Conservation (phyloP, 495 filamentous ascomycete species). For the Alectoria sarmentosa region DNA sequence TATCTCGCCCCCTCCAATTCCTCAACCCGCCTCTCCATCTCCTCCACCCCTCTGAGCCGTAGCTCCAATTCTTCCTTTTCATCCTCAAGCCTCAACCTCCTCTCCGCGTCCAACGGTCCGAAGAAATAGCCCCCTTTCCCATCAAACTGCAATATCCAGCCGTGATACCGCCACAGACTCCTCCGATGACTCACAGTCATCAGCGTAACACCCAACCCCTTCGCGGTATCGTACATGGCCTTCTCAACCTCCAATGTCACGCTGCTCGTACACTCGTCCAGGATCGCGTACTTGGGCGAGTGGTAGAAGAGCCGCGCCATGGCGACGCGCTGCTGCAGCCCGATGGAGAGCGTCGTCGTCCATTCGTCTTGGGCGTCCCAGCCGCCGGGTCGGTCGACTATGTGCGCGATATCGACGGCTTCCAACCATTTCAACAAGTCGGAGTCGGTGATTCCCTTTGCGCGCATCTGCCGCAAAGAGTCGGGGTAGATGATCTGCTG, state of each 20-base stretch:
- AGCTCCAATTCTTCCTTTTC: slow-evolving; percentile 16
- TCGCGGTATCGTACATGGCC: slow-evolving; percentile 95
- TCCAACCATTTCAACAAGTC: slow-evolving; percentile 72
- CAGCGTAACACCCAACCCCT: slow-evolving; percentile 80
- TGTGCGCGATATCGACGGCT: slow-evolving; percentile 70
- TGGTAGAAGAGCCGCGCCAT: slow-evolving; percentile 98
- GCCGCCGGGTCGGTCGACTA: slow-evolving; percentile 75
- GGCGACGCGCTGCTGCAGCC: slow-evolving; percentile 92
- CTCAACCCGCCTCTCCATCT: slow-evolving; percentile 18
- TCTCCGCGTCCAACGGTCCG: slow-evolving; percentile 83
- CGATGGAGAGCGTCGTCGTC: slow-evolving; percentile 83
- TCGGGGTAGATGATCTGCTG: slow-evolving; percentile 98
- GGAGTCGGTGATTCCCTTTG: slow-evolving; percentile 73
- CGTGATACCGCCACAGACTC: slow-evolving; percentile 95
- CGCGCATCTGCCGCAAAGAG: slow-evolving; percentile 75
- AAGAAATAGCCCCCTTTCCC: slow-evolving; percentile 89
- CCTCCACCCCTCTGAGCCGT: slow-evolving; percentile 13
- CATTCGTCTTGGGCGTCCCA: slow-evolving; percentile 97
- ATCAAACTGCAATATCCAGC: slow-evolving; percentile 90
- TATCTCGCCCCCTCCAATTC: slow-evolving; percentile 8
- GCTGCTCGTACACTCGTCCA: slow-evolving; percentile 92
- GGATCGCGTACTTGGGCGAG: slow-evolving; percentile 76
- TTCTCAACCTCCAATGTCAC: slow-evolving; percentile 92
- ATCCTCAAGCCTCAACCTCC: slow-evolving; percentile 77
- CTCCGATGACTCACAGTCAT: slow-evolving; percentile 93